Evolutionary conservation across 192 early-diverging fungal genomes (phyloP).

Genomic region (Geranomyces variabilis): DNA sequence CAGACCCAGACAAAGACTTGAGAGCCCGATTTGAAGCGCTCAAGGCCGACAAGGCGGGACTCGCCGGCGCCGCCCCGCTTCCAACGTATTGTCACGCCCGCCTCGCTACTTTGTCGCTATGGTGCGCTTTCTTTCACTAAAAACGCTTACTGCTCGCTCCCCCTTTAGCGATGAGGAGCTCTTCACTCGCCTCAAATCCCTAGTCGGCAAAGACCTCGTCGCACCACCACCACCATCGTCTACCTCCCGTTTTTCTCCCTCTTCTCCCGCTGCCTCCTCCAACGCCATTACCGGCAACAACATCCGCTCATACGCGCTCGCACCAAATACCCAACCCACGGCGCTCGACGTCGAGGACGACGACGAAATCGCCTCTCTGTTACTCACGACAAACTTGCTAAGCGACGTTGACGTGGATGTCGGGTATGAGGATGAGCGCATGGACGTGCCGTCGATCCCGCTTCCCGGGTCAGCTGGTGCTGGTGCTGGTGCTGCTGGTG

Average conservation of each 20-base stretch:
- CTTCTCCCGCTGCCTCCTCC: background rate
- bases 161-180: constrained; percentile 37
- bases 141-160: background rate
- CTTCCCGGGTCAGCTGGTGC: background rate
- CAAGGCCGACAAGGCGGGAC: constrained; percentile 8
- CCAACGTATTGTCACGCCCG: constrained; percentile 2
- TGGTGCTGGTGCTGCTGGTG: no score
- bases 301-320: background rate
- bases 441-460: constrained; percentile 25
- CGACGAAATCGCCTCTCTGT: constrained; percentile 19
- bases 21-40: constrained; percentile 29
- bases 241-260: background rate
- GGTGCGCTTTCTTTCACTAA: background rate
- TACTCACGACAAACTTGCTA: constrained; percentile 12
- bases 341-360: constrained; percentile 4
- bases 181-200: constrained; percentile 23
- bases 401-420: constrained; percentile 29
- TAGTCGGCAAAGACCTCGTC: constrained; percentile 33
- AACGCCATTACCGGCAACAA: background rate
- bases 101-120: no score
- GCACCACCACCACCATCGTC: background rate
- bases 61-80: background rate
- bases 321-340: background rate
- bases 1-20: constrained; percentile 32
- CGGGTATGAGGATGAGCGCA: constrained; percentile 31